Percentiles rank a stretch among this genome's conserved stretches.
Evolutionary conservation across 2,329 filamentous ascomycete species (phyloP).

Genomic region (Pyrenophora seminiperda): DNA sequence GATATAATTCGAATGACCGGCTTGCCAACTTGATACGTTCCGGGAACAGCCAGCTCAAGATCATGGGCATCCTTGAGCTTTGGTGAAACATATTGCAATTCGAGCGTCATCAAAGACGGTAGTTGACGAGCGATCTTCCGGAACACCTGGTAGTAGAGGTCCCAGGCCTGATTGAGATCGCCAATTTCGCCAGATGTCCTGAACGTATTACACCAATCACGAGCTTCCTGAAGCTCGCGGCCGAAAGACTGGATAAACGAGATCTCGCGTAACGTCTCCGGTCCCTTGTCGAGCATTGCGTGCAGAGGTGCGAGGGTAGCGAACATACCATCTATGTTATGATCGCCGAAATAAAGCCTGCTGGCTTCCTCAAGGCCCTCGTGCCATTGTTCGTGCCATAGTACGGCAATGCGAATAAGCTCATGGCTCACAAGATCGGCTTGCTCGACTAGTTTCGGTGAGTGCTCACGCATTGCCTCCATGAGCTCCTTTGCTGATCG

Average conservation of each 20-base stretch:
- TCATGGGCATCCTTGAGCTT: slow-evolving; percentile 84
- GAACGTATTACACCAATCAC: slow-evolving; percentile 95
- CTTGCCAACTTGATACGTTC: slow-evolving; percentile 82
- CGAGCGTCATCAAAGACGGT: slow-evolving; percentile 87
- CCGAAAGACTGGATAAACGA: slow-evolving; percentile 98
- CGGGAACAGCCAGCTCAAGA: slow-evolving; percentile 92
- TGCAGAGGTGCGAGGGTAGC: slow-evolving; percentile 86
- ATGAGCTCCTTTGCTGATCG: slow-evolving; percentile 91
- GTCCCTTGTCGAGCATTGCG: slow-evolving; percentile 85
- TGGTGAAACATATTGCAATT: slow-evolving; percentile 95
- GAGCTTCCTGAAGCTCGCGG: slow-evolving; percentile 89
- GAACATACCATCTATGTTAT: slow-evolving; percentile 98
- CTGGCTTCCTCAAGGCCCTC: slow-evolving; percentile 97
- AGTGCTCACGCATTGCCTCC: slow-evolving; percentile 97
- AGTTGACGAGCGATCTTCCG: slow-evolving; percentile 91
- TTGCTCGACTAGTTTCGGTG: slow-evolving; percentile 88
- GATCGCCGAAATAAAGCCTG: slow-evolving; percentile 93
- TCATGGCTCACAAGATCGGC: slow-evolving; percentile 95
- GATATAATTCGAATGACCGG: slow-evolving; percentile 83
- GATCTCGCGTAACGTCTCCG: slow-evolving; percentile 91
- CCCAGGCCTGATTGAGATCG: slow-evolving; percentile 98
- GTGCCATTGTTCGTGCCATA: slow-evolving; percentile 99
- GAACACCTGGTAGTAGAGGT: slow-evolving; percentile 98
- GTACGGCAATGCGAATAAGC: slow-evolving; percentile 91
- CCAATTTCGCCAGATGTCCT: slow-evolving; percentile 85